Evolutionary conservation across 2,329 filamentous ascomycete species (phyloP).

Genomic region (Hansfordia pulvinata): DNA sequence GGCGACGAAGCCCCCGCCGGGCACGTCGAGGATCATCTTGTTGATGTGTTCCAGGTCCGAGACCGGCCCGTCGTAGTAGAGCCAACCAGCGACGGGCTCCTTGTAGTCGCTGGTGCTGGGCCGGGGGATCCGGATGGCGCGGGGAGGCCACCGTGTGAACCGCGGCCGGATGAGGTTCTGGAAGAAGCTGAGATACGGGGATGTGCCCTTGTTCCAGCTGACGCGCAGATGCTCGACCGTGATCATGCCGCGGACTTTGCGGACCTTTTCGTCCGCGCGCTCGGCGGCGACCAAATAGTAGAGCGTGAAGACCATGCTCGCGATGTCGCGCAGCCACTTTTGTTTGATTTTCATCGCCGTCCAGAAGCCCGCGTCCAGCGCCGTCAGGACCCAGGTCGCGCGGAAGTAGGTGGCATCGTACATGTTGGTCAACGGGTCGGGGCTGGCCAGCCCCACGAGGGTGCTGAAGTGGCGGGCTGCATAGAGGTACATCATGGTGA

Average conservation of each 20-base stretch:
- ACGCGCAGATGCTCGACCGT: conserved; percentile 86
- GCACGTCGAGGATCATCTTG: conserved; percentile 75
- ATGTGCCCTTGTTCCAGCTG: conserved; percentile 89
- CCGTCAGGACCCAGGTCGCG: conserved; percentile 92
- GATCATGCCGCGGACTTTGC: conserved; percentile 73
- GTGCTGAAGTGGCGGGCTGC: conserved; percentile 87
- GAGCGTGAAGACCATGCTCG: conserved; percentile 69
- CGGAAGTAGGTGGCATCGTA: conserved; percentile 89
- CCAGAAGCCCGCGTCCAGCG: conserved; percentile 94
- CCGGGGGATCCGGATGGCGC: conserved; percentile 71
- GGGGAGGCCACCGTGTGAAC: conserved; percentile 67
- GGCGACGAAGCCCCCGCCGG: conserved; percentile 88
- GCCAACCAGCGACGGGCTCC: conserved; percentile 73
- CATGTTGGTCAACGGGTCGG: conserved; percentile 86
- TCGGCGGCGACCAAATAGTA: conserved; percentile 93
- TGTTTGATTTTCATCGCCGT: conserved; percentile 82
- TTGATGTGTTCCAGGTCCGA: conserved; percentile 63
- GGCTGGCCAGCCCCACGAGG: conserved; percentile 77
- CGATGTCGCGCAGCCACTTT: conserved; percentile 70
- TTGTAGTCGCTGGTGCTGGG: conserved; percentile 69
- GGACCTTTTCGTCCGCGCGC: conserved; percentile 89
- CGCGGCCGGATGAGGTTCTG: conserved; percentile 63
- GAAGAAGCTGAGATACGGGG: conserved; percentile 67
- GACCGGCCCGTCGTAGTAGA: conserved; percentile 87
- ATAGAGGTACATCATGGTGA: conserved; percentile 86